Evolutionary conservation across 176 grass and related monocot species (phyloP), one percentile per base, ranked within the genome.

Genomic region (Urochloa ruziziensis): DNA sequence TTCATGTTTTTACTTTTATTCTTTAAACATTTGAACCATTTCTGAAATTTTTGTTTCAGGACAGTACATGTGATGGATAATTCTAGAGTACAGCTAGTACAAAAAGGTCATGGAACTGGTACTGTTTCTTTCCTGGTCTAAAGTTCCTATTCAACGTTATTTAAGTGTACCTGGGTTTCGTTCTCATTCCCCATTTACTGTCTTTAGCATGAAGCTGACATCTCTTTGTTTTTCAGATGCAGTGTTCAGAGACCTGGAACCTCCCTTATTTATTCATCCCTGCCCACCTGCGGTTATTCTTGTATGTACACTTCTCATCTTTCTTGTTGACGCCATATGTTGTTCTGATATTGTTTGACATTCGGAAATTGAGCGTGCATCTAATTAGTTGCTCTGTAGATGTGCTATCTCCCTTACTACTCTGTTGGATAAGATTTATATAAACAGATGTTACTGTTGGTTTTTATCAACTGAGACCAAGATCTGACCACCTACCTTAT

Each of bases 221-320:
- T 60, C 44, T 88, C 42, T 67, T 34, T 84, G 58, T 66, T 88
- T 80, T 91, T 71, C 89, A 98, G 96, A 88, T 67, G 73, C 53
- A 34, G 58, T 84, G 75, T 81, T 86, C 53, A 82, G 82, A 90
- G 82, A 91, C 77, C 36, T 93, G 75, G 89, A 98, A 86, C 74
- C 80, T 74, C 89, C 89, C 19, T 54, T 91, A 67, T 91, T 89
- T 67, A 65, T 93, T 62, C 78, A 84, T 88, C 88, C 89, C 46
- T 90, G 79, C 62, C 96, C 96, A 18, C 77, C 93, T 73, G 86
- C 89, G 5, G 70, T 98, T 77, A 84, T 98, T 91, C 89, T 98
- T 95, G 96, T 98, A 72, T 98, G 95, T 90, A 90, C 84, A 93
- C 86, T 88, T 84, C 83, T 85, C 62, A 64, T 71, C 71, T 86